A percentile compares a stretch with the other conserved stretches of the same genome.
Conservation (phyloP, 805 yeast genomes). For the Lipomyces yamadae region DNA sequence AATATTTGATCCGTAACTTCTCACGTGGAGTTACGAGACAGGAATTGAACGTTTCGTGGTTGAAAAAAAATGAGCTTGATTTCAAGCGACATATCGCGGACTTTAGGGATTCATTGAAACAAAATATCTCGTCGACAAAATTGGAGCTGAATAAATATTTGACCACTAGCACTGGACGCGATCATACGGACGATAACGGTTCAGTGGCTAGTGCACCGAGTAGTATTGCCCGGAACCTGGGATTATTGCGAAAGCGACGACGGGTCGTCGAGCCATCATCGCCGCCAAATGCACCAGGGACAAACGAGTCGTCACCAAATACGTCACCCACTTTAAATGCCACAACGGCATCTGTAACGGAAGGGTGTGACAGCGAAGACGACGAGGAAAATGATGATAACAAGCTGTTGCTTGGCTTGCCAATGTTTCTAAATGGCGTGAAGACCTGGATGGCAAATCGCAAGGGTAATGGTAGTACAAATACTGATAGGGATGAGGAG, state of each 20-base stretch:
- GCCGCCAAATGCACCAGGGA: constrained; percentile 1
- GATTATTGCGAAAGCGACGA: constrained; percentile 27
- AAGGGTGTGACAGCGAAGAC: constrained; percentile 24
- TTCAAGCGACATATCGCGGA: constrained; percentile 87
- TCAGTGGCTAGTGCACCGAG: constrained; percentile 27
- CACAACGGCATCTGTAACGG: background rate
- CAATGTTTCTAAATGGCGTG: constrained; percentile 27
- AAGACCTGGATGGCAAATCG: constrained; percentile 33
- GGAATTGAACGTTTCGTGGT: constrained; percentile 95
- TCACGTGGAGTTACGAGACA: constrained; percentile 97
- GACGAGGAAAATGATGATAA: constrained; percentile 35
- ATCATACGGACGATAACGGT: constrained; percentile 38
- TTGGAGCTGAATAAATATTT: constrained; percentile 80
- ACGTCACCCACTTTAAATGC: constrained; percentile 9
- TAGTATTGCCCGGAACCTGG: constrained; percentile 16
- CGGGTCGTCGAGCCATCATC: background rate
- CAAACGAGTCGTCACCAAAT: background rate
- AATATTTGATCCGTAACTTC: constrained; percentile 93
- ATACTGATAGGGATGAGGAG: constrained; percentile 8
- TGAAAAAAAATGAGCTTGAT: constrained; percentile 94
- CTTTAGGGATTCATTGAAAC: constrained; percentile 83
- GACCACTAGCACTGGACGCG: constrained; percentile 42
- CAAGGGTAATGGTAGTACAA: constrained; percentile 8
- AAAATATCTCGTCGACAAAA: constrained; percentile 62
- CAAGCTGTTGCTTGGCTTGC: constrained; percentile 27